Conservation (phyloP, 257 asterid species). For the Solanum tarapatanum region DNA sequence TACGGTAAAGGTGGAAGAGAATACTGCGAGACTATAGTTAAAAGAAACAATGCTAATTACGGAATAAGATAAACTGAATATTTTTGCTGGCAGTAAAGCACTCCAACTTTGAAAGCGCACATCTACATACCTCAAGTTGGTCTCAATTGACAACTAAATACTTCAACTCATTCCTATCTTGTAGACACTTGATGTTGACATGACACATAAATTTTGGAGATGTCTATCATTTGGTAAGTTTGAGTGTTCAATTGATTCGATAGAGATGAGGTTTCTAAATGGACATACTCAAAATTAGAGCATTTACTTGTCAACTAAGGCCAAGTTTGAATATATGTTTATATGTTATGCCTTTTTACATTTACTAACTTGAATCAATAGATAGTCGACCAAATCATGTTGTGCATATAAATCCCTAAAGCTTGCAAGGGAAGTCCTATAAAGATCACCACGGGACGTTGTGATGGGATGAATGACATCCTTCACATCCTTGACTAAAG, state of each 20-base stretch:
- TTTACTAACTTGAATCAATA: neutral
- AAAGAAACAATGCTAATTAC: neutral
- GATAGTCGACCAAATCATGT: neutral
- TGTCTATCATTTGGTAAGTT: too few relatives aligned
- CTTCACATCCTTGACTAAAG: neutral
- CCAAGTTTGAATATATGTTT: neutral
- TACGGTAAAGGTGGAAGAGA: neutral
- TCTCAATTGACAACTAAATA: too few relatives aligned
- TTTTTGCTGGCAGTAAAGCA: neutral
- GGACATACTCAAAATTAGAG: neutral
- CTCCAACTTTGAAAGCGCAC: neutral
- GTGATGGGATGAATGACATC: neutral
- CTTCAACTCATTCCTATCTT: neutral
- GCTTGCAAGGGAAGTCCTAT: neutral
- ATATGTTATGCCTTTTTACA: neutral
- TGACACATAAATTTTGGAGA: neutral
- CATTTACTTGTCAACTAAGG: too few relatives aligned
- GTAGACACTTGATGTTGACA: neutral
- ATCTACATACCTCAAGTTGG: neutral
- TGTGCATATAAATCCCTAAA: neutral
- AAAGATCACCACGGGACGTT: neutral
- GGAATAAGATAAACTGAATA: neutral
- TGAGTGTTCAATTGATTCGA: neutral
- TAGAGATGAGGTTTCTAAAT: neutral
- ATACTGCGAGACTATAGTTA: neutral